phyloP scores from a whole-genome alignment of 1,284 basidiomycete species.

The Sanguinoderma infundibulare region DNA sequence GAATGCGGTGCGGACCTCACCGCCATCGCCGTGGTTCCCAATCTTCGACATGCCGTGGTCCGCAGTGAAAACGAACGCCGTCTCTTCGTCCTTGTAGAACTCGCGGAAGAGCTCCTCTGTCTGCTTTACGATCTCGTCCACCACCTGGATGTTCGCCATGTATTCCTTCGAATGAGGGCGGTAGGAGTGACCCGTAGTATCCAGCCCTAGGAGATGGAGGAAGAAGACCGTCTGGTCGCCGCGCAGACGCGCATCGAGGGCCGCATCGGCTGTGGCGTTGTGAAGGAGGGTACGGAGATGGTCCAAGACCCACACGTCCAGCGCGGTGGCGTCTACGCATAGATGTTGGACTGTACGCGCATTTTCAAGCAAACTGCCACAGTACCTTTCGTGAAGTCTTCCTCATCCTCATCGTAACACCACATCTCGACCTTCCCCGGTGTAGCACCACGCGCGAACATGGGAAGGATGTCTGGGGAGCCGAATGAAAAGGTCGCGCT shows the following conservation, averaged over 20 bases:
- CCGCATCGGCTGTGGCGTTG: conserved; percentile 61
- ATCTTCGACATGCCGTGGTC: conserved; percentile 92
- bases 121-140: conserved; percentile 77
- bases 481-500: conserved; percentile 83
- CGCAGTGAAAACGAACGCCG: conserved; percentile 85
- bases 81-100: conserved; percentile 74
- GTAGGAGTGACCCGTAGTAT: conserved; percentile 90
- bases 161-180: conserved; percentile 89
- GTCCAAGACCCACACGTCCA: conserved; percentile 84
- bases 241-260: conserved; percentile 54
- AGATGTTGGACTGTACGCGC: neutral
- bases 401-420: conserved; percentile 80
- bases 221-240: conserved; percentile 77
- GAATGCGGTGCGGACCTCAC: conserved; percentile 40
- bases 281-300: conserved; percentile 62
- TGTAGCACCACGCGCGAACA: conserved; percentile 81
- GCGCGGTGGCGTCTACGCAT: conserved; percentile 69
- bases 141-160: conserved; percentile 83
- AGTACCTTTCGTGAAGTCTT: conserved; percentile 84
- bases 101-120: conserved; percentile 66
- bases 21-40: conserved; percentile 91
- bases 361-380: no score
- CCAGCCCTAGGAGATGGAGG: conserved; percentile 83
- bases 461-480: conserved; percentile 89
- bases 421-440: conserved; percentile 76